Evolutionary conservation across 2,329 filamentous ascomycete species (phyloP), one percentile per base, ranked within the genome.

Genomic region (Teratosphaeria viscida): DNA sequence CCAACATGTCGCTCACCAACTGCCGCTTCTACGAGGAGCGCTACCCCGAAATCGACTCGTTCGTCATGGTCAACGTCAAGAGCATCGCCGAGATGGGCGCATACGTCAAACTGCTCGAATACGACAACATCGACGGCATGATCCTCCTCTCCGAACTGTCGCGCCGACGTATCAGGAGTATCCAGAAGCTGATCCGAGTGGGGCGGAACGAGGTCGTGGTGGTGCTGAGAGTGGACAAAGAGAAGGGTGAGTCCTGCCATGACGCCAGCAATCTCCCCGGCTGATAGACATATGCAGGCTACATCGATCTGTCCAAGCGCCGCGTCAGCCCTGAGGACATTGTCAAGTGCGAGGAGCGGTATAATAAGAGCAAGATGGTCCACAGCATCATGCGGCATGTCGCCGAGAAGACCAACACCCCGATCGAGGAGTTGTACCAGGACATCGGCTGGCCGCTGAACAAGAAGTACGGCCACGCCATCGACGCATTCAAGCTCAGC

Each of bases 81-180:
- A 91, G 96, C 89, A 99, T 99, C 74, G 94, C 94, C 76, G 95
- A 99, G 79, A 99, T 99, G 95, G 94, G 94, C 76, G 94, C 95
- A 71, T 99, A 99, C 76, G 95, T 99, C 73, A 99, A 99, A 81
- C 87, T 99, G 59, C 87, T 99, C 70, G 94, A 99, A 80, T 99
- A 99, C 79, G 94, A 99, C 79, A 96, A 97, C 80, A 99, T 99
- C 72, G 95, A 99, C 75, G 94, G 94, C 85, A 99, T 99, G 95
- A 99, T 99, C 72, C 81, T 99, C 67, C 90, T 99, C 66, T 96
- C 90, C 71, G 94, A 99, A 78, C 85, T 99, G 65, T 99, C 95
- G 61, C 86, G 94, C 82, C 85, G 94, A 84, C 94, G 94, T 87
- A 99, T 99, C 72, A 83, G 94, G 81, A 91, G 86, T 83, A 99